A percentile compares a stretch with the other conserved stretches of the same genome.
These are phyloP conservation scores for Pythium pectinolyticum DNA, from an alignment of 352 stramenopile genomes.

Conservation along the genomic window DNA sequence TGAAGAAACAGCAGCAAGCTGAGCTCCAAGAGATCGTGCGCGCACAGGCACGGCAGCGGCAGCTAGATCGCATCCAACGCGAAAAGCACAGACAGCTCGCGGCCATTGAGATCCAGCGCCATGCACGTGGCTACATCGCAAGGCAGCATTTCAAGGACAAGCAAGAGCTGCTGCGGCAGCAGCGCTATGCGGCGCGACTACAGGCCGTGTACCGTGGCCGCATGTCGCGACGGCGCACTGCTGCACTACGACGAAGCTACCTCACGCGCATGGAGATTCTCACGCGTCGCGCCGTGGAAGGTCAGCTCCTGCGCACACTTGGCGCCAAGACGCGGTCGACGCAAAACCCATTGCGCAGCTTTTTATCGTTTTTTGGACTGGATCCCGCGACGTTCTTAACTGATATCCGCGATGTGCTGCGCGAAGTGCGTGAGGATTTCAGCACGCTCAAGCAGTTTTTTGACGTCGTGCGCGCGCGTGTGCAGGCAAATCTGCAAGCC, in stretches of 20 bases:
- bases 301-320: slow-evolving; percentile 54
- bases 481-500: slow-evolving; percentile 32
- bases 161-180: slow-evolving; percentile 48
- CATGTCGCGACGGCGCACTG: slow-evolving; percentile 60
- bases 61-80: slow-evolving; percentile 49
- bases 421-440: slow-evolving; percentile 75
- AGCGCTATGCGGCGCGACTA: slow-evolving; percentile 49
- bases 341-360: slow-evolving; percentile 59
- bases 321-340: slow-evolving; percentile 58
- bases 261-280: slow-evolving; percentile 80
- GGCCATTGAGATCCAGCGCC: slow-evolving; percentile 69
- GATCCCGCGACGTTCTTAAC: slow-evolving; percentile 76
- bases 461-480: slow-evolving; percentile 52
- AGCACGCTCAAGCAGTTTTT: slow-evolving; percentile 63
- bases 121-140: slow-evolving; percentile 57
- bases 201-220: slow-evolving; percentile 75
- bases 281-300: slow-evolving; percentile 56
- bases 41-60: slow-evolving; percentile 44
- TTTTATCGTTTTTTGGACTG: slow-evolving; percentile 76
- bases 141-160: slow-evolving; percentile 58
- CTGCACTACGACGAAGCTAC: slow-evolving; percentile 68
- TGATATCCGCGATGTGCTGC: slow-evolving; percentile 58
- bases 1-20: slow-evolving; percentile 64
- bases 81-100: slow-evolving; percentile 48
- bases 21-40: slow-evolving; percentile 70